A percentile compares a stretch with the other conserved stretches of the same genome.
phyloP scores from a whole-genome alignment of 1,284 basidiomycete species.

The Megacollybia platyphylla region DNA sequence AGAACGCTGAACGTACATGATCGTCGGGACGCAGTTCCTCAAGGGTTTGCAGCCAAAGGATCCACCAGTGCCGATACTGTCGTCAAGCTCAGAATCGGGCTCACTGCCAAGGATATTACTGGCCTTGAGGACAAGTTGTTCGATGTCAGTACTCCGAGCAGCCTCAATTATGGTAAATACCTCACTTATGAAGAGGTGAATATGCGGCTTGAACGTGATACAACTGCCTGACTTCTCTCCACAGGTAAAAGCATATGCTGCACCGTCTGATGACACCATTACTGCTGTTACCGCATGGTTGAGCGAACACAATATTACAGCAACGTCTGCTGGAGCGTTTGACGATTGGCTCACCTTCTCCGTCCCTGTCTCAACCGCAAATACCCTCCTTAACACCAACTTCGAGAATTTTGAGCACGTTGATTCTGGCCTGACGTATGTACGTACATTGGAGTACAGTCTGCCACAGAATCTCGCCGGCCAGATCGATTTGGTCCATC shows the following conservation, averaged over 20 bases:
- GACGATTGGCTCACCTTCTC: slow-evolving; percentile 30
- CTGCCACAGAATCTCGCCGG: slow-evolving; percentile 22
- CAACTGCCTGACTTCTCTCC: neutral
- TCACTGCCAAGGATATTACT: slow-evolving; percentile 6
- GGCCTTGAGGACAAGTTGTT: slow-evolving; percentile 8
- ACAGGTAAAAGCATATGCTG: slow-evolving; percentile 17
- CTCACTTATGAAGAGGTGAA: slow-evolving; percentile 30
- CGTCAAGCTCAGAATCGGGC: slow-evolving; percentile 8
- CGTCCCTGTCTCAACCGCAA: slow-evolving; percentile 29
- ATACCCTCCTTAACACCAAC: slow-evolving; percentile 23
- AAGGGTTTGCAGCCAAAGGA: slow-evolving; percentile 6
- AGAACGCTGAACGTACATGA: slow-evolving; percentile 7
- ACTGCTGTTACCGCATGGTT: slow-evolving; percentile 31
- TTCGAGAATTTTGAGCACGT: slow-evolving; percentile 26
- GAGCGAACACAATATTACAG: slow-evolving; percentile 19
- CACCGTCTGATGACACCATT: slow-evolving; percentile 24
- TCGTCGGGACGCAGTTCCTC: slow-evolving; percentile 5
- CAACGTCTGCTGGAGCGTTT: slow-evolving; percentile 16
- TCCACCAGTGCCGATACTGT: slow-evolving; percentile 5
- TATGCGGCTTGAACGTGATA: neutral
- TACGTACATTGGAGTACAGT: slow-evolving; percentile 28
- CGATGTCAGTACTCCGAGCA: slow-evolving; percentile 11
- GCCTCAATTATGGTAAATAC: slow-evolving; percentile 31
- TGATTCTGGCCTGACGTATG: slow-evolving; percentile 17
- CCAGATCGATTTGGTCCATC: slow-evolving; percentile 26